Percentiles rank a stretch among this genome's conserved stretches.
Conservation (phyloP, 345 rosid genomes). For the Ailanthus altissimus region DNA sequence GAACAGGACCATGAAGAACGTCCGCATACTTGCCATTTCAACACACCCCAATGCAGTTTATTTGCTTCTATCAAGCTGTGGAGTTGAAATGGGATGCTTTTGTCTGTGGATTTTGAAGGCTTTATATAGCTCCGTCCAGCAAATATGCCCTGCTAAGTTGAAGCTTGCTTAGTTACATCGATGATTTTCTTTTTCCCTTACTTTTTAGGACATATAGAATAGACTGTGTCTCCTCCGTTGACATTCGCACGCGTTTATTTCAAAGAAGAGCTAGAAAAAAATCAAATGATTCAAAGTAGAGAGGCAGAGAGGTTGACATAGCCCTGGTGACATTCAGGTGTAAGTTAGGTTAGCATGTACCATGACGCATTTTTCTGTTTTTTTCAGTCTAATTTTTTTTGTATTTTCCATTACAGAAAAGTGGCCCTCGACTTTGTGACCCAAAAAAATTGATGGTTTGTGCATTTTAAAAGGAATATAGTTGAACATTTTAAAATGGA, state of each 20-base stretch:
- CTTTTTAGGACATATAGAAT: constrained; percentile 1
- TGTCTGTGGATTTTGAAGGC: constrained; percentile 9
- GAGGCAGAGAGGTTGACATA: neutral
- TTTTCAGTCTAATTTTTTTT: neutral
- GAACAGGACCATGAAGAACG: constrained; percentile 32
- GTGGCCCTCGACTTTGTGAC: neutral
- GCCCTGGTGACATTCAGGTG: neutral
- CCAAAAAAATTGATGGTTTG: neutral
- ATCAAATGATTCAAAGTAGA: neutral
- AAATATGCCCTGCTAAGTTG: constrained; percentile 13
- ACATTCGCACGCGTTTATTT: neutral
- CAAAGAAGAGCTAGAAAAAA: neutral
- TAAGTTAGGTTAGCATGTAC: neutral
- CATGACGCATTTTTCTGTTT: neutral
- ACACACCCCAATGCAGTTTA: constrained; percentile 4
- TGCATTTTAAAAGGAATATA: too few species aligned
- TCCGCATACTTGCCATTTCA: constrained; percentile 40
- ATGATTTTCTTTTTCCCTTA: neutral
- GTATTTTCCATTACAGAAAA: neutral
- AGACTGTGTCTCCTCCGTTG: constrained; percentile 22
- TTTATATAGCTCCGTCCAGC: constrained; percentile 21
- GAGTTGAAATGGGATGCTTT: constrained; percentile 28
- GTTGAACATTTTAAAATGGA: too few species aligned
- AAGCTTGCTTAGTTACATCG: neutral
- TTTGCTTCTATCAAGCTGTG: neutral